These are phyloP conservation scores for Eucalyptus leucophloia DNA, from an alignment of 345 rosid species.

Conservation along the genomic window DNA sequence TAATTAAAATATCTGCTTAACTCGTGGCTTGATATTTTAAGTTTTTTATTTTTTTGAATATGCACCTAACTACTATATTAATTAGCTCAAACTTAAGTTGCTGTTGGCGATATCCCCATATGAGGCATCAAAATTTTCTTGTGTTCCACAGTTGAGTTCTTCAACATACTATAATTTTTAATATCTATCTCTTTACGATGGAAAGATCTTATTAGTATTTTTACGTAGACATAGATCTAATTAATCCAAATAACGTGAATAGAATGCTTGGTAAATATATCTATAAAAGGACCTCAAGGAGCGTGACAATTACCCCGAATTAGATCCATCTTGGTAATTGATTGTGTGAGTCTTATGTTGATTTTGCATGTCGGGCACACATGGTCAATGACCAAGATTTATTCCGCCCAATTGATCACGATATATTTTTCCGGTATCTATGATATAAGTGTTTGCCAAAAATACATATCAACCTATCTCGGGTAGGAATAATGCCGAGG, in stretches of 20 bases:
- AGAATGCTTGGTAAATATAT: too few relatives aligned
- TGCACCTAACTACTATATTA: background rate
- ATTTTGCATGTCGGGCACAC: background rate
- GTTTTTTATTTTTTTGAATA: too few relatives aligned
- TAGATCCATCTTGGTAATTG: too few relatives aligned
- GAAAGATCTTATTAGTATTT: background rate
- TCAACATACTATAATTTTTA: too few relatives aligned
- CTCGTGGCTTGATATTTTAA: background rate
- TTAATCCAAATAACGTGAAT: background rate
- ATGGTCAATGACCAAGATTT: background rate
- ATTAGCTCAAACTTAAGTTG: background rate
- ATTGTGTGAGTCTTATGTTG: rapidly evolving
- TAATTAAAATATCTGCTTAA: background rate
- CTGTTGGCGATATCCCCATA: background rate
- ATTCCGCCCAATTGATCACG: background rate
- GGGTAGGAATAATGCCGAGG: background rate
- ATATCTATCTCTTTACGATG: background rate
- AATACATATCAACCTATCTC: background rate
- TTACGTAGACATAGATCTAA: too few relatives aligned
- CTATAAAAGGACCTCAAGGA: background rate
- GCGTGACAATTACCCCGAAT: background rate
- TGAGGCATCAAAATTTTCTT: background rate
- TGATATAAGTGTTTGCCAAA: background rate
- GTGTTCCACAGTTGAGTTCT: rapidly evolving
- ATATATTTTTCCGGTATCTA: too few relatives aligned